Evolutionary conservation across 164 flowering plant species (phyloP).

Genomic region (Chimonanthus salicifolius): DNA sequence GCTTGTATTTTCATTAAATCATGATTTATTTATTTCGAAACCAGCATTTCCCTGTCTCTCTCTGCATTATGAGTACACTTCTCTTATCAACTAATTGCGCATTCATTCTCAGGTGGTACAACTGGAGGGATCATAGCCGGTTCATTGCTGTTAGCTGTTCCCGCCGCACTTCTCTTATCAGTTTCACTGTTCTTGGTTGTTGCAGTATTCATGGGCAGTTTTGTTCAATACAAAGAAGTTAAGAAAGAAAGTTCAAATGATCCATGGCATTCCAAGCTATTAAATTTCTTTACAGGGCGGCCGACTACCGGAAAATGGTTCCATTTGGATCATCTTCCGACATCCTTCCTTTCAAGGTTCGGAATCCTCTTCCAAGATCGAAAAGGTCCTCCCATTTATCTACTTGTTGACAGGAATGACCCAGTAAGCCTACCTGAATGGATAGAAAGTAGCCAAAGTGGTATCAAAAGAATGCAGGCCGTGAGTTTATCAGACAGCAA

Average conservation of each 20-base stretch:
- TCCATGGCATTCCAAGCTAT: constrained; percentile 33
- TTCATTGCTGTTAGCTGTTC: constrained; percentile 41
- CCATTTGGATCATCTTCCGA: constrained; percentile 35
- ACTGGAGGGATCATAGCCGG: constrained; percentile 44
- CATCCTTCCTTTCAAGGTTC: constrained; percentile 38
- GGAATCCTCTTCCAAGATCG: constrained; percentile 48
- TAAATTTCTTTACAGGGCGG: constrained; percentile 23
- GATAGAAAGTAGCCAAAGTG: constrained; percentile 30
- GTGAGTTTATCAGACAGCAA: constrained; percentile 31
- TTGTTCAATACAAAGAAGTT: constrained; percentile 46
- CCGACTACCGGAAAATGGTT: constrained; percentile 51
- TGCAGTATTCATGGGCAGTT: constrained; percentile 33
- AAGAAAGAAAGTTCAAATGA: constrained; percentile 10
- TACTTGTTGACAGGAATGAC: constrained; percentile 30
- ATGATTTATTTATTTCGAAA: too few species aligned
- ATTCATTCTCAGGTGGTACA: constrained; percentile 35
- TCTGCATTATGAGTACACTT: neutral
- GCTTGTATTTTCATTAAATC: too few species aligned
- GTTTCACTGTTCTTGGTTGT: constrained; percentile 34
- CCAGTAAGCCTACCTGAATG: constrained; percentile 27
- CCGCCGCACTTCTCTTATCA: constrained; percentile 43
- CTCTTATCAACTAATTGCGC: neutral
- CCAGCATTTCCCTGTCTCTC: too few species aligned
- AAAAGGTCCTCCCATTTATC: constrained; percentile 42
- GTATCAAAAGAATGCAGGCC: constrained; percentile 51